These are phyloP conservation scores for Cryphonectria japonica DNA, from an alignment of 2,329 filamentous ascomycete genomes.

Conservation along the genomic window DNA sequence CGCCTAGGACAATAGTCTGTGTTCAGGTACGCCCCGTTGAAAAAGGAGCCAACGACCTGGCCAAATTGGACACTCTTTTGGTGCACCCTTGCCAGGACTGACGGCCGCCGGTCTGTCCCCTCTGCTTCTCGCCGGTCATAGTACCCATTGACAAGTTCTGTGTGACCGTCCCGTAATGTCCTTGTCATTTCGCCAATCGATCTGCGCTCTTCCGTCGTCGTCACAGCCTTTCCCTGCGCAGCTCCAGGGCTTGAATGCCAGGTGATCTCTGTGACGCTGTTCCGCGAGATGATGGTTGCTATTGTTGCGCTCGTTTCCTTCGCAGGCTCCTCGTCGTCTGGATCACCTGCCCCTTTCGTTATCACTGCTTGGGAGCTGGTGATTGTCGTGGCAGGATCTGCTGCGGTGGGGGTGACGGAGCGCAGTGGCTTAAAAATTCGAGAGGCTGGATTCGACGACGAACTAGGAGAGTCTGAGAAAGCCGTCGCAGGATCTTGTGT, in stretches of 20 bases:
- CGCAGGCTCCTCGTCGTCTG: background rate
- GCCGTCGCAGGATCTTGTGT: background rate
- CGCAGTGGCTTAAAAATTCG: constrained; percentile 10
- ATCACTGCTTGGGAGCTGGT: constrained; percentile 2
- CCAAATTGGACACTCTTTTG: constrained; percentile 23
- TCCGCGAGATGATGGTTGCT: constrained; percentile 15
- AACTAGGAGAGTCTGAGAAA: background rate
- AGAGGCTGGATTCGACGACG: background rate
- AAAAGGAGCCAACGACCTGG: constrained; percentile 15
- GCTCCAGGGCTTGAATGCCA: constrained; percentile 8
- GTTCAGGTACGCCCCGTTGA: constrained; percentile 27
- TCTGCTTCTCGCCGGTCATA: background rate
- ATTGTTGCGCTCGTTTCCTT: background rate
- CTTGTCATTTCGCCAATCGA: background rate
- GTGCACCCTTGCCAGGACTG: constrained; percentile 15
- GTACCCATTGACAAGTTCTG: background rate
- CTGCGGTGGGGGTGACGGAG: constrained; percentile 6
- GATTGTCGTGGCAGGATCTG: constrained; percentile 18
- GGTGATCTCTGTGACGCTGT: constrained; percentile 23
- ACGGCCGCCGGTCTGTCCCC: background rate
- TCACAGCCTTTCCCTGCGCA: background rate
- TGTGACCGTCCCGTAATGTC: background rate
- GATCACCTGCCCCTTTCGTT: background rate
- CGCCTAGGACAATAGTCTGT: constrained; percentile 24
- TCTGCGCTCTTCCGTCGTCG: background rate